These are phyloP conservation scores for Microcera coccophila DNA, from an alignment of 2,329 filamentous ascomycete genomes.

Conservation along the genomic window DNA sequence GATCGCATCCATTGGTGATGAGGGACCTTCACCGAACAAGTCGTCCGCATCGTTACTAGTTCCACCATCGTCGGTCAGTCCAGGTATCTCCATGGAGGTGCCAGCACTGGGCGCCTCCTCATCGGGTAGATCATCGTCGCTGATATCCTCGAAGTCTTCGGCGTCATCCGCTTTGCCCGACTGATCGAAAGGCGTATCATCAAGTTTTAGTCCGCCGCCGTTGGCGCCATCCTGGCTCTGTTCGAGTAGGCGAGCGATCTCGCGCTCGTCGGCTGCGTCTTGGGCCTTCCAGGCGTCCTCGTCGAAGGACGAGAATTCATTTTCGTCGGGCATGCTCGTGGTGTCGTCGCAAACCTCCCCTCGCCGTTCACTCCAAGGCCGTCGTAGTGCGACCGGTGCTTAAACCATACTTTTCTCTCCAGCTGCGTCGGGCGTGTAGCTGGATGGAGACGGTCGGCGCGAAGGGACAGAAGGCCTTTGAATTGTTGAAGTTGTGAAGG, in stretches of 20 bases:
- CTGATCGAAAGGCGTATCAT: constrained; percentile 52
- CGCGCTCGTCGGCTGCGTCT: constrained; percentile 47
- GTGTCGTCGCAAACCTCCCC: constrained; percentile 19
- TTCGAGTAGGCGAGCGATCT: constrained; percentile 44
- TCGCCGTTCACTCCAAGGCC: constrained; percentile 23
- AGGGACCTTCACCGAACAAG: constrained; percentile 62
- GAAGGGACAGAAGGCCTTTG: constrained; percentile 7
- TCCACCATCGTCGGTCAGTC: constrained; percentile 56
- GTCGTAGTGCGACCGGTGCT: constrained; percentile 12
- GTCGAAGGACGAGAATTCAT: constrained; percentile 34
- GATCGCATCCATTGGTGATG: constrained; percentile 45
- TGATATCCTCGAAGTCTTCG: constrained; percentile 84
- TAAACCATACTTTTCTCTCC: constrained; percentile 27
- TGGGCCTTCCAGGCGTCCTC: constrained; percentile 40
- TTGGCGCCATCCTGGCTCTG: constrained; percentile 38
- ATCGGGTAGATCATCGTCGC: constrained; percentile 84
- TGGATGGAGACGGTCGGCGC: constrained; percentile 3
- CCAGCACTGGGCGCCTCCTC: constrained; percentile 59
- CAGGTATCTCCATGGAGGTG: constrained; percentile 47
- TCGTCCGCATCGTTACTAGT: constrained; percentile 61
- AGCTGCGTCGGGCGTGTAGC: constrained; percentile 4
- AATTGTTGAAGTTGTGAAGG: constrained; percentile 5
- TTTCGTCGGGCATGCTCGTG: constrained; percentile 32
- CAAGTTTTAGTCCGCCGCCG: constrained; percentile 40
- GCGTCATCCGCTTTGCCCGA: constrained; percentile 88